A percentile compares a stretch with the other conserved stretches of the same genome.
Evolutionary conservation across 495 filamentous ascomycete genomes (phyloP).

Genomic region (Penicillium soppii): DNA sequence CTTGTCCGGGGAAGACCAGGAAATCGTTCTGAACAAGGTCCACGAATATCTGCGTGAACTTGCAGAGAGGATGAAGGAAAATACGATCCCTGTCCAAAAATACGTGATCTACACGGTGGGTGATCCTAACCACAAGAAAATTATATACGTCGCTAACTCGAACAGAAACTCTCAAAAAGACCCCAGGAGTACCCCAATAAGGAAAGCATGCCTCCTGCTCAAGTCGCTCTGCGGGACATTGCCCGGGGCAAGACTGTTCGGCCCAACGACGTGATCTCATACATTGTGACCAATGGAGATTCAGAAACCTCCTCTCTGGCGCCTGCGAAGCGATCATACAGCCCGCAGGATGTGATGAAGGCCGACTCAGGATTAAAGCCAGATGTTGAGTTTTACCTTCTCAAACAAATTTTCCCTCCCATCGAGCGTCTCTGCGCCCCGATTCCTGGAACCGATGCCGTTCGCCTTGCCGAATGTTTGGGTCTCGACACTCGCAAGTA

Average conservation of each 20-base stretch:
- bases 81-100: conserved; percentile 69
- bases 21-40: conserved; percentile 82
- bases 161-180: conserved; percentile 82
- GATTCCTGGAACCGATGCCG: conserved; percentile 85
- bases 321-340: conserved; percentile 83
- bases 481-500: conserved; percentile 90
- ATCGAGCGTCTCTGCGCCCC: conserved; percentile 97
- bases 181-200: conserved; percentile 92
- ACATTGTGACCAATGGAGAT: conserved; percentile 83
- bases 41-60: conserved; percentile 89
- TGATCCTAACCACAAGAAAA: background rate
- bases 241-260: conserved; percentile 83
- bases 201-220: conserved; percentile 94
- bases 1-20: conserved; percentile 88
- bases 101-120: conserved; percentile 90
- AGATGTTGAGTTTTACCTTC: conserved; percentile 93
- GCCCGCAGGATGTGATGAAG: conserved; percentile 81
- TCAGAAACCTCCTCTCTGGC: conserved; percentile 61
- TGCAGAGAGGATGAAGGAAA: conserved; percentile 77
- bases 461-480: conserved; percentile 86
- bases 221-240: conserved; percentile 87
- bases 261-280: conserved; percentile 92
- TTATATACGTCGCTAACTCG: conserved; percentile 8
- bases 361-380: conserved; percentile 69
- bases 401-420: conserved; percentile 97